These are phyloP conservation scores for Pleurotus ostreatus DNA, from an alignment of 768 basidiomycete species.

Conservation along the genomic window DNA sequence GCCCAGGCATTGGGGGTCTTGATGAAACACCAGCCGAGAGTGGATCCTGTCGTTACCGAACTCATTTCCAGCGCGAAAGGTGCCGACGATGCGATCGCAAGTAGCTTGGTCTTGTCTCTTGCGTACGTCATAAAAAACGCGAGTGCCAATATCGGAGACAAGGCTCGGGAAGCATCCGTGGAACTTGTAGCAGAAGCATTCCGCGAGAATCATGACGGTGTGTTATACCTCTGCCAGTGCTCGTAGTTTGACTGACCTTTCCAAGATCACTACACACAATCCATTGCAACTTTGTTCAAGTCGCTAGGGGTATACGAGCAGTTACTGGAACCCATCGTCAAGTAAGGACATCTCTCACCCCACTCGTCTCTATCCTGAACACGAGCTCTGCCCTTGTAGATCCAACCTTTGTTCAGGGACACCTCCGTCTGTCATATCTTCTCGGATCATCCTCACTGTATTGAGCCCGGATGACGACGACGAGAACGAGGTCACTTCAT, in stretches of 20 bases:
- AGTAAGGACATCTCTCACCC: conserved; percentile 39
- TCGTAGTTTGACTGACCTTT: background rate
- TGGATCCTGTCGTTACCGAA: conserved; percentile 94
- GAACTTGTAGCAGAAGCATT: conserved; percentile 81
- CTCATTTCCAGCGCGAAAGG: conserved; percentile 57
- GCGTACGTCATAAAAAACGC: conserved; percentile 72
- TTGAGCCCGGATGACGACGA: conserved; percentile 46
- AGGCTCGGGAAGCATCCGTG: conserved; percentile 64
- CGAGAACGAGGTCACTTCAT: conserved; percentile 10
- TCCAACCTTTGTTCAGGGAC: conserved; percentile 65
- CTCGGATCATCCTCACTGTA: conserved; percentile 55
- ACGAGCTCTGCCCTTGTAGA: conserved; percentile 26
- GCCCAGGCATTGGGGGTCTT: conserved; percentile 83
- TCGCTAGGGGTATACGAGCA: conserved; percentile 62
- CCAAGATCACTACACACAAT: conserved; percentile 66
- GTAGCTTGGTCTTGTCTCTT: conserved; percentile 72
- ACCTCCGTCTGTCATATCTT: conserved; percentile 58
- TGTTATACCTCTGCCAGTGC: conserved; percentile 10
- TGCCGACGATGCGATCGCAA: conserved; percentile 67
- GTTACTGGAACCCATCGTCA: conserved; percentile 59
- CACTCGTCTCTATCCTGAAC: conserved; percentile 8
- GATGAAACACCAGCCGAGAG: conserved; percentile 87
- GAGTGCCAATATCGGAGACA: conserved; percentile 71
- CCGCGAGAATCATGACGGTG: conserved; percentile 66
- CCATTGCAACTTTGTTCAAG: conserved; percentile 58